Base-by-base conservation (phyloP, 1,284 basidiomycete genomes). In the Waitea zeae region DNA sequence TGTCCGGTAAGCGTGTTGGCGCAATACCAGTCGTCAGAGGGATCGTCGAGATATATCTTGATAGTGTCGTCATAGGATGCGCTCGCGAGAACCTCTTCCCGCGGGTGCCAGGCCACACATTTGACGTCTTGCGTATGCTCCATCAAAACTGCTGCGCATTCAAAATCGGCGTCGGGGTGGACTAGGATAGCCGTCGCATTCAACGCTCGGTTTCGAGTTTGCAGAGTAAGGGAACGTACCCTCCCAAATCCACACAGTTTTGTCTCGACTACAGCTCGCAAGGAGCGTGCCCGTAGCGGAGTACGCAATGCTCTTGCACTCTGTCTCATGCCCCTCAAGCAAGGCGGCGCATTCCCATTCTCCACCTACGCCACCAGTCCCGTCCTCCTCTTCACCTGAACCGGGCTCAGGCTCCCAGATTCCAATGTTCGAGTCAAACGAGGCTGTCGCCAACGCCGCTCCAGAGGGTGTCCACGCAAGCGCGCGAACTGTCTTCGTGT, bases 231-330 rank as follows among this genome's bases (percentile, higher is more conserved):
- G 18, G 3, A 22, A 51, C 62, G 50, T 50, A 81, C 88, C 84
- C 67, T 97, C 95, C 93, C 95, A 99, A 33, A 98, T 71, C 95
- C 95, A 98, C 1, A 98, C 92, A 12, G 84, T 88, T 58, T 97
- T 96, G 58, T 98, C 95, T 39, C 95, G 65, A 46, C 83, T 84
- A 50, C 92, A 96, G 45, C 80, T 90, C 4, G 93, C 93, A 12
- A 99, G 62, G 17, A 96, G 56, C 4, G 67, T 79, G 0, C 92
- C 95, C 17, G 65, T 62, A 30, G 58, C 59, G 13, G 83, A 92
- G 56, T 88, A 98, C 3, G 77, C 83, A 0, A 97, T 83, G 44
- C 79, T 72, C 63, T 99, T 99, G 61, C 92, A 96, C 53, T 99
- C 95, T 34, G 81, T 92, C 53, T 98, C 95, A 51, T 98, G 95